These are phyloP conservation scores for Chaetomiaceae sp. DNA, from an alignment of 2,329 filamentous ascomycete genomes.

Conservation along the genomic window DNA sequence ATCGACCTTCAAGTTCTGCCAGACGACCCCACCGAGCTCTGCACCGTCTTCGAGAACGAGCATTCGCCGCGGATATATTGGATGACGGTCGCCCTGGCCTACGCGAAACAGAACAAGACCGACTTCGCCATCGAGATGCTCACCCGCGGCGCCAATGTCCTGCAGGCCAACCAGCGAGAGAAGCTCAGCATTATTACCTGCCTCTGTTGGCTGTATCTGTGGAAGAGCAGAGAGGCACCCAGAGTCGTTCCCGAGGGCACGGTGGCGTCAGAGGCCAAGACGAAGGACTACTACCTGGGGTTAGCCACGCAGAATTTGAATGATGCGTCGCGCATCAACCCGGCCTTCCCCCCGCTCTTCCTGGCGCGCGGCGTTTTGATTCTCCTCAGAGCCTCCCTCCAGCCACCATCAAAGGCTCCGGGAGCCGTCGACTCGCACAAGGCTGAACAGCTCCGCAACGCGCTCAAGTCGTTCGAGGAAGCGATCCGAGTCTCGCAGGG, in stretches of 20 bases:
- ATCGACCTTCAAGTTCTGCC: slow-evolving; percentile 86
- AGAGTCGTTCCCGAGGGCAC: slow-evolving; percentile 56
- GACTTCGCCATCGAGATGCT: slow-evolving; percentile 74
- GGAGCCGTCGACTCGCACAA: slow-evolving; percentile 61
- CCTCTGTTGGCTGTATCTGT: slow-evolving; percentile 84
- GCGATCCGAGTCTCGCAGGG: slow-evolving; percentile 77
- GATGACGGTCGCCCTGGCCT: slow-evolving; percentile 96
- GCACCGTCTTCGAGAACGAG: slow-evolving; percentile 91
- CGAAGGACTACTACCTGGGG: slow-evolving; percentile 89
- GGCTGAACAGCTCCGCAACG: slow-evolving; percentile 73
- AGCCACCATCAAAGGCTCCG: slow-evolving; percentile 63
- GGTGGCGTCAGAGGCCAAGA: slow-evolving; percentile 66
- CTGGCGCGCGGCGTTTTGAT: slow-evolving; percentile 85
- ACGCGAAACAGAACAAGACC: slow-evolving; percentile 90
- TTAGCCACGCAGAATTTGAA: slow-evolving; percentile 87
- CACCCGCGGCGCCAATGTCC: slow-evolving; percentile 66
- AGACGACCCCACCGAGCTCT: slow-evolving; percentile 92
- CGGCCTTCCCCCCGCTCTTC: slow-evolving; percentile 83
- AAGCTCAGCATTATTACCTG: slow-evolving; percentile 78
- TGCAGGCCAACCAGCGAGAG: slow-evolving; percentile 68
- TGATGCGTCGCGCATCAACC: slow-evolving; percentile 90
- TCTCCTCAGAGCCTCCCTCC: slow-evolving; percentile 79
- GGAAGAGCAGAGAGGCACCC: slow-evolving; percentile 77
- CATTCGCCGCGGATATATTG: slow-evolving; percentile 85
- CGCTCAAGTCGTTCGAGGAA: slow-evolving; percentile 91